Base-by-base conservation (phyloP, 2,329 filamentous ascomycete species). In the Tothia fuscella region DNA sequence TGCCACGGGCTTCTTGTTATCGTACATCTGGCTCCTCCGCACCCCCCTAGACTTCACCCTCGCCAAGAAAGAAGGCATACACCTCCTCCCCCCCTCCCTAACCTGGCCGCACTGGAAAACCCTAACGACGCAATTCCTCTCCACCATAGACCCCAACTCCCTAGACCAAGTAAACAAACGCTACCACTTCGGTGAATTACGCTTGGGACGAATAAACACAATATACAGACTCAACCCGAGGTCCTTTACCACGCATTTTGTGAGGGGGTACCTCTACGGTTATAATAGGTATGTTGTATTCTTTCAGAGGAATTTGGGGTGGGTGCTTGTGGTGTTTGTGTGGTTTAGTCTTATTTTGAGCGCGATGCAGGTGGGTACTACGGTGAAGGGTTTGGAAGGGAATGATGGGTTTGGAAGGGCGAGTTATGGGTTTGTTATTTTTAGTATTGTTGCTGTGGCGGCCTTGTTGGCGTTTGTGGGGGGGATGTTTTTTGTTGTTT, bases 221-320 rank as follows among this genome's bases (percentile, higher is more conserved):
- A 58, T 56, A 19, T 62, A 61, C 42, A 53, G 59, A 21, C 53
- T 47, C 3, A 38, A n/a, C 3, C 41, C 41, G 2, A 51, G 56
- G 17, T 58, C 51, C 48, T 48, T 53, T 22, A 40, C 36, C 29
- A 56, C 53, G 21, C 53, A 61, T 39, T 62, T 60, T 29, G 56
- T 61, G 1, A 55, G 58, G 14, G 59, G 59, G 3, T 62, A 62
- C 35, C 40, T 62, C 10, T 62, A 61, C 38, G 56, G 56, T 3
- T 61, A 62, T 46, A 60, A 61, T 29, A 56, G 57, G 44, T 62
- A 62, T 40, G 56, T 53, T 3, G 53, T 58, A 19, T 62, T 60
- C 48, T 60, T 62, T 46, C 53, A 60, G 46, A 54, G 58, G 13
- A 60, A 60, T 31, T 16, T 42, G 13, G 47, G 48, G 16, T 61